These are phyloP conservation scores for Xanthoparmelia taractica DNA, from an alignment of 495 filamentous ascomycete genomes.

Conservation along the genomic window DNA sequence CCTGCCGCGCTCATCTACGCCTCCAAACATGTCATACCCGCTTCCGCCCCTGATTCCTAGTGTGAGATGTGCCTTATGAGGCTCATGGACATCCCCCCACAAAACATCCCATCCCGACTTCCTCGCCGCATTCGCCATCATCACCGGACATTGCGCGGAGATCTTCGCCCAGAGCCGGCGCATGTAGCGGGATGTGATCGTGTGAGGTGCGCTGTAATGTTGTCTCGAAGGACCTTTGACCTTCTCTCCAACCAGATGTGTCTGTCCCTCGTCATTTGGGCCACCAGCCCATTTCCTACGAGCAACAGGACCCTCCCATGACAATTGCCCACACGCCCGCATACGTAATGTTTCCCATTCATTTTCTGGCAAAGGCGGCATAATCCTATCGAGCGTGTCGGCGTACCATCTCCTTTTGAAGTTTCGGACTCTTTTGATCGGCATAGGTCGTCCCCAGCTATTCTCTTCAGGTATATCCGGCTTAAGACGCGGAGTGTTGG, in stretches of 20 bases:
- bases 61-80: background rate
- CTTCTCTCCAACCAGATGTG: background rate
- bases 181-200: constrained; percentile 26
- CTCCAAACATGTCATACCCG: constrained; percentile 31
- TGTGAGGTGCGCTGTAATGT: constrained; percentile 18
- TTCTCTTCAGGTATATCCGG: constrained; percentile 53
- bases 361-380: constrained; percentile 62
- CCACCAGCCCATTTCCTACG: constrained; percentile 26
- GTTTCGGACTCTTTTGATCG: constrained; percentile 46
- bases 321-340: constrained; percentile 45
- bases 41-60: constrained; percentile 28
- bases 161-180: constrained; percentile 26
- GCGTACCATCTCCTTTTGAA: constrained; percentile 56
- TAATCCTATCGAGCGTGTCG: constrained; percentile 42
- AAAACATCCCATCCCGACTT: constrained; percentile 7
- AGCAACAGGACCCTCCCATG: constrained; percentile 36
- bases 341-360: constrained; percentile 58
- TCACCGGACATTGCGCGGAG: constrained; percentile 25
- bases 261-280: background rate
- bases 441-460: constrained; percentile 54
- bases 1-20: constrained; percentile 21
- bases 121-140: constrained; percentile 12
- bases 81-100: constrained; percentile 7
- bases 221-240: background rate
- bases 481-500: constrained; percentile 34